Evolutionary conservation across 257 asterid genomes (phyloP), one percentile per base, ranked within the genome.

Genomic region (Solanum raphanifolium): DNA sequence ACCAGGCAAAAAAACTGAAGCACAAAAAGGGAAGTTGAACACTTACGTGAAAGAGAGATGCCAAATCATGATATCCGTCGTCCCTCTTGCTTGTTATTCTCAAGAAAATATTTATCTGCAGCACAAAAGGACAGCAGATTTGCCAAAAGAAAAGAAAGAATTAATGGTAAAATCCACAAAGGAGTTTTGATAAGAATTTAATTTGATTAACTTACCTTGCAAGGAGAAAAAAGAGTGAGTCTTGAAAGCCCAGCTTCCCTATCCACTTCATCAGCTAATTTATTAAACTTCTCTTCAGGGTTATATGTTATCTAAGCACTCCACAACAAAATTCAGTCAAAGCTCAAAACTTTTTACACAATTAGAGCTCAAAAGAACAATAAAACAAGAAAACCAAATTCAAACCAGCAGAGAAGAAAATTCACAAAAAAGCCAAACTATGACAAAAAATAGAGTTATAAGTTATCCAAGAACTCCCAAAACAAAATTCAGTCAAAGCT

Each of bases 221-320:
- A 95, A 94, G 99, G 99, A 4, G 98, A 96, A 90, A 94, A 96
- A 20, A 96, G 94, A 48, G 95, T 90, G 13, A 96, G 96, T 89
- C 98, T 94, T 89, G 96, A 88, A 91, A 94, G 88, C 78, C 98
- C 98, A 89, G 94, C 93, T 62, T 92, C 91, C 89, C 84, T 88
- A 92, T 95, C 98, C 93, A 95, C 98, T 92, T 94, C 96, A 94
- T 94, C 98, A 71, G 98, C 98, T 81, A 95, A 89, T 83, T 91
- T 92, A 86, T 93, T 94, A 7, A 94, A 89, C 76, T 87, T 94
- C 25, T 91, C 97, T 90, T 94, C 96, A 86, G 90, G 91, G 89
- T 92, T 92, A 88, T 94, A 94, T 84, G 87, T 92, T 83, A 93
- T 90, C 98, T 95, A 90, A 60, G 48, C 82, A 41, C 55, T 0